Evolutionary conservation across 1,284 basidiomycete genomes (phyloP), one percentile per base, ranked within the genome.

Genomic region (Puccinia coronata): DNA sequence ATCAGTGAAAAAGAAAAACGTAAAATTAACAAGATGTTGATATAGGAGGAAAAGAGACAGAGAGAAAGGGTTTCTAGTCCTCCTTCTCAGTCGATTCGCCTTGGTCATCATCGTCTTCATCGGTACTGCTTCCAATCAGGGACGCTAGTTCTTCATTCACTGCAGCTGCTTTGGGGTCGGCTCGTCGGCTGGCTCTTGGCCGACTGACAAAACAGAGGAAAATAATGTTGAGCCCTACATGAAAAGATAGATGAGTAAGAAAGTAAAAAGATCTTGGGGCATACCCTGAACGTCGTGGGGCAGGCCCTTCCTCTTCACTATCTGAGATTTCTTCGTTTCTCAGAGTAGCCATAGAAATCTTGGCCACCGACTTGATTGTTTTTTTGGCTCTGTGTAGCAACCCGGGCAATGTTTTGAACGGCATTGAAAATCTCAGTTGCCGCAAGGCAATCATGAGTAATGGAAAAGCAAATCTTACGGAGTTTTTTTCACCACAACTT

Each of bases 251-350:
- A 25, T 1, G 11, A n/a, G 51, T 23, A 76, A 43, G 18, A 25
- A 16, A 6, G 23, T 5, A 63, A 23, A 67, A 36, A 63, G n/a
- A 20, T 16, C 41, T 18, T n/a, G 25, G 41, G n/a, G 41, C 76
- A 39, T 70, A 79, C 76, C 59, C 65, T 28, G 76, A 79, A 51
- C 76, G 63, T 20, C 76, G 76, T 12, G 76, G 76, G 23, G 75
- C 61, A 67, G 49, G 65, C 0, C 28, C 65, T 12, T 70, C 65
- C 12, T 71, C 63, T 36, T 70, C 76, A 43, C 55, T 67, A 20
- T 70, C 39, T 39, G 51, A 18, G 41, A 70, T 16, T n/a, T 71
- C 61, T 70, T 79, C 51, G 28, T 79, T 69, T n/a, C 75, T 63
- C 23, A 77, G 49, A 73, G 31, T 77, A 4, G 75, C 75, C 34